A percentile compares a stretch with the other conserved stretches of the same genome.
Conservation (phyloP, 2,329 filamentous ascomycete genomes). For the Eutypella sp. region DNA sequence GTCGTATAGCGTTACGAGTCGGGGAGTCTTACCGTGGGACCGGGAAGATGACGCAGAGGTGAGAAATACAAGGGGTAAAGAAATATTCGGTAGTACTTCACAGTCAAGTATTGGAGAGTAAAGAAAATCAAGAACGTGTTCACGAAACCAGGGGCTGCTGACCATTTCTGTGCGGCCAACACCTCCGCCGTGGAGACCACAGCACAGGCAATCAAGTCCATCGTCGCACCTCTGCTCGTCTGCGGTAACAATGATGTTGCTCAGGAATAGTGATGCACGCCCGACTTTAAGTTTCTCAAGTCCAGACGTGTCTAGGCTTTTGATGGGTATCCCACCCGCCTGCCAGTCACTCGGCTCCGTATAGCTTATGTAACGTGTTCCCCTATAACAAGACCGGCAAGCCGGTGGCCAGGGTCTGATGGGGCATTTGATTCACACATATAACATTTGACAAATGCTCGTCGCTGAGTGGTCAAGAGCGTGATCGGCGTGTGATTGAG, state of each 20-base stretch:
- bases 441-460: background rate
- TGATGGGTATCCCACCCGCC: too few species aligned
- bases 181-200: background rate
- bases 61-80: slow-evolving; percentile 8
- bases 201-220: background rate
- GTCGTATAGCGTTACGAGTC: background rate
- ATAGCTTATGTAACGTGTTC: too few species aligned
- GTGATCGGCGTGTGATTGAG: background rate
- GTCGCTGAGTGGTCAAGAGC: background rate
- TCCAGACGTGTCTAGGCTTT: too few species aligned
- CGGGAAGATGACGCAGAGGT: background rate
- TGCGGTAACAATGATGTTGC: too few species aligned
- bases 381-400: background rate
- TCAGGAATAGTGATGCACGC: background rate
- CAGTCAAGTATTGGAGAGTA: slow-evolving; percentile 4
- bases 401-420: background rate
- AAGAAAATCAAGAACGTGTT: slow-evolving; percentile 1
- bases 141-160: background rate
- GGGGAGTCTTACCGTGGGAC: slow-evolving; percentile 6
- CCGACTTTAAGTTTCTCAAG: too few species aligned
- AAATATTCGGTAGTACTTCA: slow-evolving; percentile 9
- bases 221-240: background rate
- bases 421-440: background rate
- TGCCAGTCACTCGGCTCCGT: too few species aligned
- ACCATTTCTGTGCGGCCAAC: background rate